Evolutionary conservation across 352 stramenopile genomes (phyloP).

Genomic region (Phytophthora citricola): DNA sequence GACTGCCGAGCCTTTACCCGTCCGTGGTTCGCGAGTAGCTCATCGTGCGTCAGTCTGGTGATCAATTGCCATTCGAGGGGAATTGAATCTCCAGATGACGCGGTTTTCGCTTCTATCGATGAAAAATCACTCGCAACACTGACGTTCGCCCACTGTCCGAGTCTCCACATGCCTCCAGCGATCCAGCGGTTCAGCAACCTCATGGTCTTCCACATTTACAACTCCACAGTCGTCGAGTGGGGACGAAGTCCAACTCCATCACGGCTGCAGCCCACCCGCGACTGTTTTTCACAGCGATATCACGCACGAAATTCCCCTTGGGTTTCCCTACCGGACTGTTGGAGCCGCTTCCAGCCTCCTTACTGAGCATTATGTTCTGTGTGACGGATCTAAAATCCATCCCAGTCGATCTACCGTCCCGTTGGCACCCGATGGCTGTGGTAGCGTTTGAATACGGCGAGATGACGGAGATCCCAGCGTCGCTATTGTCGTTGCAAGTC

Average conservation of each 20-base stretch:
- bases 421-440: slow-evolving; percentile 16
- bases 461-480: slow-evolving; percentile 9
- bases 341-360: background rate
- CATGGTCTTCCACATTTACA: slow-evolving; percentile 17
- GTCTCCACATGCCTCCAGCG: slow-evolving; percentile 4
- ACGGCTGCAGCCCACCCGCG: background rate
- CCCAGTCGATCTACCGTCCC: slow-evolving; percentile 2
- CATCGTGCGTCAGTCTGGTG: slow-evolving; percentile 12
- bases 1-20: background rate
- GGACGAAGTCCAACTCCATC: background rate
- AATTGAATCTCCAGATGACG: background rate
- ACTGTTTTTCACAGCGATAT: background rate
- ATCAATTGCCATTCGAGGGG: slow-evolving; percentile 4
- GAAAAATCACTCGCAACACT: background rate
- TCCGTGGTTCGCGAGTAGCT: background rate
- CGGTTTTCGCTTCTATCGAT: slow-evolving; percentile 1
- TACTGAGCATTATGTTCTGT: slow-evolving; percentile 9
- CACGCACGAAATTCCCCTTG: background rate
- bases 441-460: slow-evolving; percentile 22
- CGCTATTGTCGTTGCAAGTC: slow-evolving; percentile 7
- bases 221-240: slow-evolving; percentile 21
- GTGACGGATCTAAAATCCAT: slow-evolving; percentile 11
- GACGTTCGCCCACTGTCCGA: slow-evolving; percentile 5
- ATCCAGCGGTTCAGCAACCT: slow-evolving; percentile 13
- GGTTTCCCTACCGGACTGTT: background rate